A percentile compares a stretch with the other conserved stretches of the same genome.
Evolutionary conservation across 108 stramenopile genomes (phyloP).

Genomic region (Chaetoceros muelleri): DNA sequence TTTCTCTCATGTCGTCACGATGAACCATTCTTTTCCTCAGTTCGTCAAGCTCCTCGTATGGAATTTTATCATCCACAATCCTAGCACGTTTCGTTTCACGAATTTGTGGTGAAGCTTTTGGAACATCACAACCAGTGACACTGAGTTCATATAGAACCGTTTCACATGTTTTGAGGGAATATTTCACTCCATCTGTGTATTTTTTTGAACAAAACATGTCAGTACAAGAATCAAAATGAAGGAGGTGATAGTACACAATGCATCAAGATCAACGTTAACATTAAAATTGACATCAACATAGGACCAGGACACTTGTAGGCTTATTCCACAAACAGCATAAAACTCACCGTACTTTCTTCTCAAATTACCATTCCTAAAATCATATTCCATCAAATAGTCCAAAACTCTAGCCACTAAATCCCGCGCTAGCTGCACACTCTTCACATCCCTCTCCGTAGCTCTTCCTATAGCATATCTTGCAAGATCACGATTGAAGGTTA

Average conservation of each 20-base stretch:
- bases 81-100: conserved; percentile 12
- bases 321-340: too few species aligned
- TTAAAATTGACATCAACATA: too few species aligned
- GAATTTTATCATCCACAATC: conserved; percentile 6
- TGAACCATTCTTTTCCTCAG: conserved; percentile 62
- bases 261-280: too few species aligned
- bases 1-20: conserved; percentile 74
- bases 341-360: conserved; percentile 78
- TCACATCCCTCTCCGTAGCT: conserved; percentile 40
- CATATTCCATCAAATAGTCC: conserved; percentile 63
- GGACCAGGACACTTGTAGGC: too few species aligned
- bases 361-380: conserved; percentile 90
- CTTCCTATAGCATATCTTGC: conserved; percentile 54
- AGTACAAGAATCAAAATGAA: too few species aligned
- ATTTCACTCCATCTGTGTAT: conserved; percentile 74
- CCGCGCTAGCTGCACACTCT: conserved; percentile 36
- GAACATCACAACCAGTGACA: conserved; percentile 31
- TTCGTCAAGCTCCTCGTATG: conserved; percentile 36
- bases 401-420: conserved; percentile 41
- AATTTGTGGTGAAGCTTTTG: too few species aligned
- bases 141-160: conserved; percentile 81
- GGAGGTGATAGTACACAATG: too few species aligned
- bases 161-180: conserved; percentile 64
- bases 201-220: conserved; percentile 4
- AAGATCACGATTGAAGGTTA: conserved; percentile 57